Evolutionary conservation across 257 asterid genomes (phyloP).

Genomic region (Lantana camara): DNA sequence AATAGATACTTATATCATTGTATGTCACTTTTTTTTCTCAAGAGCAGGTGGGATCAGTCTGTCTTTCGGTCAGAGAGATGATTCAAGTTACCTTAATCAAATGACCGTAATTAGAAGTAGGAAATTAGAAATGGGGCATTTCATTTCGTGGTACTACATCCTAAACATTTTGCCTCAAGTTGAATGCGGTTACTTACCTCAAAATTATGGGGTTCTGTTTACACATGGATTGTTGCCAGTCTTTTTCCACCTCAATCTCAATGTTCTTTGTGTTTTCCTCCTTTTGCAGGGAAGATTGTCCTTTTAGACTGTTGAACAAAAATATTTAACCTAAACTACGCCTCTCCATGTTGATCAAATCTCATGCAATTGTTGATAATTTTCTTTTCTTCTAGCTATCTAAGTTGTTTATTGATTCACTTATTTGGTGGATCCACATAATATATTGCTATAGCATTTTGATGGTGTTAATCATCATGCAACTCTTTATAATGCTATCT

Average conservation of each 20-base stretch:
- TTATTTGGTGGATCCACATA: constrained; percentile 6
- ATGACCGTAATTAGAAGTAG: neutral
- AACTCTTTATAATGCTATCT: constrained; percentile 17
- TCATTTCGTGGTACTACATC: constrained; percentile 6
- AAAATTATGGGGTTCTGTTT: constrained; percentile 5
- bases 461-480: constrained; percentile 21
- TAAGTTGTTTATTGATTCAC: constrained; percentile 12
- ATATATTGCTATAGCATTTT: constrained; percentile 17
- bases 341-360: constrained; percentile 14
- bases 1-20: constrained; percentile 16
- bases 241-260: neutral
- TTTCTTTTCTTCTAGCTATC: constrained; percentile 22
- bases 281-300: neutral
- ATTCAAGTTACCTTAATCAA: neutral
- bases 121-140: constrained; percentile 15
- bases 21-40: constrained; percentile 15
- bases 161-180: constrained; percentile 17
- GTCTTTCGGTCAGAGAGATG: constrained; percentile 19
- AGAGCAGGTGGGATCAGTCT: constrained; percentile 8
- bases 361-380: constrained; percentile 19
- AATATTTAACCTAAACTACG: constrained; percentile 13
- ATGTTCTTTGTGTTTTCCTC: constrained; percentile 7
- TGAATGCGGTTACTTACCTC: constrained; percentile 23
- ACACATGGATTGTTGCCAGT: constrained; percentile 12
- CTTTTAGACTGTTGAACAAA: constrained; percentile 7